Base-by-base conservation (phyloP, 495 filamentous ascomycete species). In the Podospora pseudocomata region DNA sequence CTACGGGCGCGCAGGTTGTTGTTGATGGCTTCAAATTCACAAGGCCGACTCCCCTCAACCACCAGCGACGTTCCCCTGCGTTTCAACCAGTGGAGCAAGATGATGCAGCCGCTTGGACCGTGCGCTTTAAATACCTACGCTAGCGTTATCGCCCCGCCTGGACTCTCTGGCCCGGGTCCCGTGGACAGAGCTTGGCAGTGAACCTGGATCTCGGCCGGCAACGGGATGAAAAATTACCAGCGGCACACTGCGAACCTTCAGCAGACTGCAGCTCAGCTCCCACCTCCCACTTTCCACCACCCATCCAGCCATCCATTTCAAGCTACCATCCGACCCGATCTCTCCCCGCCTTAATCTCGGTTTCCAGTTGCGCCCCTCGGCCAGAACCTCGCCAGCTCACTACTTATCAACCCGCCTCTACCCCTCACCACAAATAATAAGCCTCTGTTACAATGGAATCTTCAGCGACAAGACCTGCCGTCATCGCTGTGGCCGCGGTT, bases 401-500 rank as follows among this genome's bases (percentile, higher is more conserved):
- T 58, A 56, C 26, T 26, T 23, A 49, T 11, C 39, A 5, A 49
- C 39, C 39, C 9, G 7, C 39, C 15, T n/a, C 26, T 27, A 18
- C 58, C 49, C 28, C 30, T 13, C 27, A n/a, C 28, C 11, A 57
- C 32, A 32, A 20, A 84, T 81, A 6, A 84, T 81, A 6, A 77
- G 78, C 70, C 84, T 84, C 19, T 74, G 78, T 60, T 74, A 77
- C 78, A 80, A 72, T 68, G 61, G 61, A 63, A 88, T 87, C 69
- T 83, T 82, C 88, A 71, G 15, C 39, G 13, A 49, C 39, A 49
- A 82, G 87, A 73, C 86, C 91, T 64, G 87, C 89, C 62, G 92
- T 89, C 65, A 83, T 95, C 79, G 85, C 90, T 71, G 86, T 88
- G 70, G 92, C 91, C 78, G 90, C 89, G 23, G 75, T 92, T 66